A percentile compares a stretch with the other conserved stretches of the same genome.
Conservation (phyloP, 2,329 filamentous ascomycete species). For the Neofusicoccum sp. region DNA sequence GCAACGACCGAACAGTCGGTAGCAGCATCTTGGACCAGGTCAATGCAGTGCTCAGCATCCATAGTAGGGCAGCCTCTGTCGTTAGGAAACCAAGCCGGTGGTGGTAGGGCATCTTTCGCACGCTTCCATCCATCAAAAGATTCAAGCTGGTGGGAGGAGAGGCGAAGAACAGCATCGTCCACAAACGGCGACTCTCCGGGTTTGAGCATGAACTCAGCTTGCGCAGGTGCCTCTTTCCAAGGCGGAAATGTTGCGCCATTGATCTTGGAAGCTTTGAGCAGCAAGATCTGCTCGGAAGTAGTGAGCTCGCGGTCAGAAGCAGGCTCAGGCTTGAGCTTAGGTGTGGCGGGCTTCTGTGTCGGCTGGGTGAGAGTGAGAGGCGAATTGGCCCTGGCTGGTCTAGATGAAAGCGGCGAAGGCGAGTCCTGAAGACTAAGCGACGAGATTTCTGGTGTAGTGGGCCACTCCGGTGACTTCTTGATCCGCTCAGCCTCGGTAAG, state of each 20-base stretch:
- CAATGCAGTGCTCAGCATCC: slow-evolving; percentile 62
- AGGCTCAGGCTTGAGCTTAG: background rate
- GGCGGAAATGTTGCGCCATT: slow-evolving; percentile 84
- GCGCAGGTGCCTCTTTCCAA: slow-evolving; percentile 69
- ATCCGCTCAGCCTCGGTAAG: slow-evolving; percentile 75
- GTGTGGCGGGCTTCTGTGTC: background rate
- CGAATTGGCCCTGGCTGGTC: background rate
- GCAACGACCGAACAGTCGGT: slow-evolving; percentile 98
- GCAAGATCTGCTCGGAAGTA: slow-evolving; percentile 71
- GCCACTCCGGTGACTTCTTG: slow-evolving; percentile 53
- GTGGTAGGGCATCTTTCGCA: slow-evolving; percentile 67
- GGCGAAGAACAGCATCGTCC: slow-evolving; percentile 70
- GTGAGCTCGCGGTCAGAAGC: slow-evolving; percentile 63
- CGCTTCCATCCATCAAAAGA: slow-evolving; percentile 86
- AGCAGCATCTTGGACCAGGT: slow-evolving; percentile 92
- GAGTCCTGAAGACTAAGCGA: slow-evolving; percentile 4
- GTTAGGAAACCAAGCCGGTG: slow-evolving; percentile 41
- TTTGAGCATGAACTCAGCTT: slow-evolving; percentile 62
- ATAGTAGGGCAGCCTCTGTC: slow-evolving; percentile 54
- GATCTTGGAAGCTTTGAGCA: slow-evolving; percentile 76
- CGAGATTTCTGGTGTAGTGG: background rate
- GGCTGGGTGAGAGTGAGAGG: background rate
- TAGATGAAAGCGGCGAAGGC: background rate
- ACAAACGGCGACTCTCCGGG: slow-evolving; percentile 60
- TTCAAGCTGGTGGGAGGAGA: slow-evolving; percentile 73